phyloP scores from a whole-genome alignment of 2,329 filamentous ascomycete species.

The Phaeophleospora eucalypticola region DNA sequence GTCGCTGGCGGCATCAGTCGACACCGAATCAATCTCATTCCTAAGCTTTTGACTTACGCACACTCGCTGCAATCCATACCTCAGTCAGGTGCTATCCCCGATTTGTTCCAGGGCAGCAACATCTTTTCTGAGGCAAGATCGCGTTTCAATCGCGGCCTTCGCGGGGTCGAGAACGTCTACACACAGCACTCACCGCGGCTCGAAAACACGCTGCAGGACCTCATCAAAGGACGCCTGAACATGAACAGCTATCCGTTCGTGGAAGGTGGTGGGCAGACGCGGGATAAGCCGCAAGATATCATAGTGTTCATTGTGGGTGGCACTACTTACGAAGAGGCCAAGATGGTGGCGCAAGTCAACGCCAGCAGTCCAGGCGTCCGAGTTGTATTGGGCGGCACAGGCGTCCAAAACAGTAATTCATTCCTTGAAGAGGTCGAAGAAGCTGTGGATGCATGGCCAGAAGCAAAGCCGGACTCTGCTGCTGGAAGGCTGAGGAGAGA shows the following conservation, averaged over 20 bases:
- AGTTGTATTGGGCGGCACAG: slow-evolving; percentile 84
- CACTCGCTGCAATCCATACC: slow-evolving; percentile 69
- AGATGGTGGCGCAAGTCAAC: slow-evolving; percentile 92
- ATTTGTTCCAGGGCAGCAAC: slow-evolving; percentile 85
- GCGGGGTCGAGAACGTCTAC: slow-evolving; percentile 98
- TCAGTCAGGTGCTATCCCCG: slow-evolving; percentile 71
- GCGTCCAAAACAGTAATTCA: slow-evolving; percentile 78
- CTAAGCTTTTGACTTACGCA: slow-evolving; percentile 79
- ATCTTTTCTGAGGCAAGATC: slow-evolving; percentile 86
- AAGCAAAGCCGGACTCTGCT: slow-evolving; percentile 57
- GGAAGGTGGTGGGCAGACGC: slow-evolving; percentile 78
- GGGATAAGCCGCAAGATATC: slow-evolving; percentile 95
- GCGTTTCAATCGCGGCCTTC: slow-evolving; percentile 80
- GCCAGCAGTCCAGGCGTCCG: slow-evolving; percentile 82
- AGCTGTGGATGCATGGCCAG: slow-evolving; percentile 81
- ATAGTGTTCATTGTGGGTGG: slow-evolving; percentile 93
- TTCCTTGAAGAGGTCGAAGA: slow-evolving; percentile 93
- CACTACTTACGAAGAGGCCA: slow-evolving; percentile 93
- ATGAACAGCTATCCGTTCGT: slow-evolving; percentile 91
- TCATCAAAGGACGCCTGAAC: slow-evolving; percentile 85
- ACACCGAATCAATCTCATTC: slow-evolving; percentile 72
- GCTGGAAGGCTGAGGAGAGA: slow-evolving; percentile 61
- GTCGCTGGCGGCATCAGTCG: slow-evolving; percentile 77
- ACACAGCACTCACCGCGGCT: slow-evolving; percentile 91
- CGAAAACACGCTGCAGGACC: slow-evolving; percentile 80